A percentile compares a stretch with the other conserved stretches of the same genome.
Conservation (phyloP, 352 stramenopile species). For the Globisporangium iwayamae region DNA sequence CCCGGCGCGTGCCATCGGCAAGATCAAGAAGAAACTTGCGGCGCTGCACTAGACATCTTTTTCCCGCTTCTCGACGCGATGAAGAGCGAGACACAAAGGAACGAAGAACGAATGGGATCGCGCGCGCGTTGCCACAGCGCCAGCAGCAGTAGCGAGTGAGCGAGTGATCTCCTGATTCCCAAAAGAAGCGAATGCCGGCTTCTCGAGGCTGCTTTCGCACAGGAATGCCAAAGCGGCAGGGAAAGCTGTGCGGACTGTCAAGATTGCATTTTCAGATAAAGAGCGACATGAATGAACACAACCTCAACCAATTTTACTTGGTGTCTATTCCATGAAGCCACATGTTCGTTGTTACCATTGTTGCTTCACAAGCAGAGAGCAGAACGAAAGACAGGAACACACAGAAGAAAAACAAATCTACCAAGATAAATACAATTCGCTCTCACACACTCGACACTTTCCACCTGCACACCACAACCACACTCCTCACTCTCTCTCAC, state of each 20-base stretch:
- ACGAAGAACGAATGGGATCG: background rate
- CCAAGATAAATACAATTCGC: slow-evolving; percentile 11
- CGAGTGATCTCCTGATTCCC: background rate
- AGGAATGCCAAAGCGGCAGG: background rate
- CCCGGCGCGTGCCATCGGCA: slow-evolving; percentile 96
- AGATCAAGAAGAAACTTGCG: slow-evolving; percentile 97
- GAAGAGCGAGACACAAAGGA: background rate
- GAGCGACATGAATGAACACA: slow-evolving; percentile 1
- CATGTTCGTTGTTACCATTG: no score
- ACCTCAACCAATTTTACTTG: background rate
- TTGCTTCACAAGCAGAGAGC: no score
- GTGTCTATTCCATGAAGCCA: background rate
- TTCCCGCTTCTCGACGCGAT: background rate
- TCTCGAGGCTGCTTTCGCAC: background rate
- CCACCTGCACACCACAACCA: background rate
- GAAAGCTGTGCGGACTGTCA: background rate
- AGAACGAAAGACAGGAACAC: background rate
- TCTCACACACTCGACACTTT: slow-evolving; percentile 7
- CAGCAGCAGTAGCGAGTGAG: background rate
- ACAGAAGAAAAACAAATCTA: slow-evolving; percentile 1
- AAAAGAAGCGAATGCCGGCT: background rate
- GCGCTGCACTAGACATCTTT: slow-evolving; percentile 53
- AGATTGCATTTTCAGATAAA: slow-evolving; percentile 11
- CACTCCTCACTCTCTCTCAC: background rate
- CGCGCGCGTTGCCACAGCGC: no score